Evolutionary conservation across 73 alveolate genomes (phyloP).

Genomic region (Tetrahymena thermophila): DNA sequence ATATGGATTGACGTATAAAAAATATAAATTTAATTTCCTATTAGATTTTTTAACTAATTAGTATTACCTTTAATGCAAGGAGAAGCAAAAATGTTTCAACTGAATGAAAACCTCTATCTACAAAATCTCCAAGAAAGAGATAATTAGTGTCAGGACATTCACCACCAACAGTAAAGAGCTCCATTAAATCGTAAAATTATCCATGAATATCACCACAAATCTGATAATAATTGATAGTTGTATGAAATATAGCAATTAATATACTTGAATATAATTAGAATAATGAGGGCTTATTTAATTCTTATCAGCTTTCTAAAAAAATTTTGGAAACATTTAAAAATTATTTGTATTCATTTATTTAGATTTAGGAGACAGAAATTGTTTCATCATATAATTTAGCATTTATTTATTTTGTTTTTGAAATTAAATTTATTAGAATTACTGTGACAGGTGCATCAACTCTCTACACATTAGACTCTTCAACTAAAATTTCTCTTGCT

Average conservation of each 20-base stretch:
- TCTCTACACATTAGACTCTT: conserved; percentile 84
- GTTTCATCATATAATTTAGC: neutral
- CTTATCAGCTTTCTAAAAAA: neutral
- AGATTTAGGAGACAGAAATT: neutral
- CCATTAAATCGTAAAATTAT: conserved; percentile 74
- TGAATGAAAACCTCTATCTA: conserved; percentile 83
- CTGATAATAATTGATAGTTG: neutral
- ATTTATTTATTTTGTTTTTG: neutral
- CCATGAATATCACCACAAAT: conserved; percentile 92
- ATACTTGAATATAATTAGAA: neutral
- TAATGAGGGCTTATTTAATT: neutral
- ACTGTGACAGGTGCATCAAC: conserved; percentile 88
- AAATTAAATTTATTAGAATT: neutral
- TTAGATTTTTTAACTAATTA: neutral
- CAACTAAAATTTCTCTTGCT: conserved; percentile 87
- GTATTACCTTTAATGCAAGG: conserved; percentile 58
- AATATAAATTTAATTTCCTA: too few relatives aligned
- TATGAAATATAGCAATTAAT: neutral
- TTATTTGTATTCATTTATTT: neutral
- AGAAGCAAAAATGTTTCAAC: conserved; percentile 70
- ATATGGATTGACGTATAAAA: too few relatives aligned
- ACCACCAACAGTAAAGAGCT: conserved; percentile 84
- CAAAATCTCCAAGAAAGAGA: conserved; percentile 91
- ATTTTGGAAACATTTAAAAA: neutral
- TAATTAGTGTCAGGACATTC: conserved; percentile 92